Percentiles rank a stretch among this genome's conserved stretches.
Conservation (phyloP, 1,139 yeast species). For the Nakaseomyces delphensis region DNA sequence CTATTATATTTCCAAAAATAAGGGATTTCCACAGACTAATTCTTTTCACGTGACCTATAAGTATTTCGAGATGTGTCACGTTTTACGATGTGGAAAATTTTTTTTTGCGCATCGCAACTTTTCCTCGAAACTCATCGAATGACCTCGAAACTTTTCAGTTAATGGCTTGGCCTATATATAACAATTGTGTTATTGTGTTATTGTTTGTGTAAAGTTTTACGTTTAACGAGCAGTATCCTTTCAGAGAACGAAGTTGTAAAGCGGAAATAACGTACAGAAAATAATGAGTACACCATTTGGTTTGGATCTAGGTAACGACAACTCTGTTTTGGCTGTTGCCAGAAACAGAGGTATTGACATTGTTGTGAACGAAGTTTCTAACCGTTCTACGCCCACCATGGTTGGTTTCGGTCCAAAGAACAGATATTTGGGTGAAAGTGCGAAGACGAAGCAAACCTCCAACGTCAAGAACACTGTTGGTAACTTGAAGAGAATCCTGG, state of each 20-base stretch:
- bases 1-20: neutral
- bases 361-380: slow-evolving; percentile 95
- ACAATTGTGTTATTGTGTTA: neutral
- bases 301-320: slow-evolving; percentile 94
- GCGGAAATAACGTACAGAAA: neutral
- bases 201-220: too few species aligned
- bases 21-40: neutral
- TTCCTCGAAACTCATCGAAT: slow-evolving; percentile 3
- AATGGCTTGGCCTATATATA: neutral
- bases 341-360: slow-evolving; percentile 98
- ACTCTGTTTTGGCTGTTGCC: slow-evolving; percentile 93
- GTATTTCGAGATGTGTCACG: neutral
- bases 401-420: slow-evolving; percentile 87
- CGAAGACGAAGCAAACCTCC: slow-evolving; percentile 92
- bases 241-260: neutral
- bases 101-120: neutral
- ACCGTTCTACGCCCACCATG: slow-evolving; percentile 90
- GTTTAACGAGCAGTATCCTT: too few species aligned
- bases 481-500: slow-evolving; percentile 70
- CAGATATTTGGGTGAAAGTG: slow-evolving; percentile 91
- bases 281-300: slow-evolving; percentile 87
- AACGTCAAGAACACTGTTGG: slow-evolving; percentile 95
- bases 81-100: neutral
- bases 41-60: neutral
- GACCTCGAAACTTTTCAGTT: neutral